Evolutionary conservation across 345 rosid species (phyloP).

Genomic region (Atalantia buxifolia): DNA sequence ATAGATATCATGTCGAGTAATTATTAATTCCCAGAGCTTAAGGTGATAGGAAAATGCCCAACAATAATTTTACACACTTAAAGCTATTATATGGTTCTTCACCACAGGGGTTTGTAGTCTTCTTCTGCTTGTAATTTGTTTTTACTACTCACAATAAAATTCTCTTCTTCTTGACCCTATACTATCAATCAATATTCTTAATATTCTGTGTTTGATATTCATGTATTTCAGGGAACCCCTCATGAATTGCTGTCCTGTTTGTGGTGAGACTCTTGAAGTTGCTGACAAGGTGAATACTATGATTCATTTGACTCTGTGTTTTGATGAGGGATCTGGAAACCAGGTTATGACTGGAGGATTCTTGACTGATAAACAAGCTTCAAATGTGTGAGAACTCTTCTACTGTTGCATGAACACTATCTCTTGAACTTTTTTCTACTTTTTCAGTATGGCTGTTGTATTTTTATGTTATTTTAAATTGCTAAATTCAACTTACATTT

Average conservation of each 20-base stretch:
- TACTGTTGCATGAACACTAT: background rate
- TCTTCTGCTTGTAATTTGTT: background rate
- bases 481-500: conserved; percentile 1
- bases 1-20: background rate
- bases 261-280: conserved; percentile 72
- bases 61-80: background rate
- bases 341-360: conserved; percentile 95
- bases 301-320: conserved; percentile 90
- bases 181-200: background rate
- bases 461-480: background rate
- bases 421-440: background rate
- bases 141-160: background rate
- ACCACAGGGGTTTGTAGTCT: background rate
- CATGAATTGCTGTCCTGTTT: conserved; percentile 79
- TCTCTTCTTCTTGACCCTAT: background rate
- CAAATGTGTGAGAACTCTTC: conserved; percentile 65
- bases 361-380: conserved; percentile 90
- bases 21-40: background rate
- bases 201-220: conserved; percentile 2
- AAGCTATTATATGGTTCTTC: background rate
- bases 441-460: conserved; percentile 4
- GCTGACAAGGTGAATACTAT: conserved; percentile 74
- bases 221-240: conserved; percentile 63
- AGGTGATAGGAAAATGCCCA: background rate
- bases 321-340: conserved; percentile 95